Evolutionary conservation across 495 filamentous ascomycete genomes (phyloP).

Genomic region (Darksidea phi): DNA sequence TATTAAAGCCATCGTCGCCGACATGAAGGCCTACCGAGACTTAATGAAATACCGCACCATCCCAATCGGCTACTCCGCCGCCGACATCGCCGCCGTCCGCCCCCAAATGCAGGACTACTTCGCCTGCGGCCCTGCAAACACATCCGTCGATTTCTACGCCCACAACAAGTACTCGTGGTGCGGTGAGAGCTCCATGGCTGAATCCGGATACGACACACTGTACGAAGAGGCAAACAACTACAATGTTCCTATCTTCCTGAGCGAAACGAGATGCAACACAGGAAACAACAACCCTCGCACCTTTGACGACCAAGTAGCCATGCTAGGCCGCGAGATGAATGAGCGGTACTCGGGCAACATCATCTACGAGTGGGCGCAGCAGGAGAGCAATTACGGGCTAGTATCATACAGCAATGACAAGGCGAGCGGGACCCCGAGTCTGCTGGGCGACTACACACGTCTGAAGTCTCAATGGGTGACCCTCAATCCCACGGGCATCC

Average conservation of each 20-base stretch:
- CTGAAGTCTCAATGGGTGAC: constrained; percentile 16
- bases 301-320: constrained; percentile 17
- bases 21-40: constrained; percentile 32
- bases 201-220: constrained; percentile 20
- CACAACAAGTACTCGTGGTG: constrained; percentile 26
- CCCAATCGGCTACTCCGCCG: constrained; percentile 26
- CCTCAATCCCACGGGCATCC: constrained; percentile 14
- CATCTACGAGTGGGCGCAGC: constrained; percentile 26
- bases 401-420: constrained; percentile 1
- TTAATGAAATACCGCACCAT: constrained; percentile 27
- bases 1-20: constrained; percentile 19
- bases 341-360: constrained; percentile 25
- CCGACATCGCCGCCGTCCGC: constrained; percentile 10
- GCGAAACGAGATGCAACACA: constrained; percentile 21
- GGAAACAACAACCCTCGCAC: not conserved
- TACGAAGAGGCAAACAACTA: constrained; percentile 14
- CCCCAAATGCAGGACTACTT: constrained; percentile 25
- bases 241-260: constrained; percentile 24
- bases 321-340: constrained; percentile 26
- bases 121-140: constrained; percentile 14
- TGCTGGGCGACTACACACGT: constrained; percentile 9
- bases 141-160: constrained; percentile 24
- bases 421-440: not conserved
- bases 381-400: constrained; percentile 20
- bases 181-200: constrained; percentile 1